Conservation (phyloP, 805 yeast genomes). For the Metschnikowia orientalis region DNA sequence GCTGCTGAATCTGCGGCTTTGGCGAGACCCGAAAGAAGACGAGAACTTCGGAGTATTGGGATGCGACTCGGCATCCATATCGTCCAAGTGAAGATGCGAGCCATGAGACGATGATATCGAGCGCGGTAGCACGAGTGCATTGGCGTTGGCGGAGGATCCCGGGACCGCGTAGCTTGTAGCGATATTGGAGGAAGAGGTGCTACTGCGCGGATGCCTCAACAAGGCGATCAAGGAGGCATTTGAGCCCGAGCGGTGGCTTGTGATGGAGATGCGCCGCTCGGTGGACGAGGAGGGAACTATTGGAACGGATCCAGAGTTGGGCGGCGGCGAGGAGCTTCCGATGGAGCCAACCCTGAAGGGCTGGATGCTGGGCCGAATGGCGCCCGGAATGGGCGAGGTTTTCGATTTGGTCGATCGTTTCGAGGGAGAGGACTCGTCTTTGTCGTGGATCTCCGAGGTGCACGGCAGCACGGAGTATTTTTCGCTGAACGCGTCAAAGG, state of each 20-base stretch:
- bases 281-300: constrained; percentile 23
- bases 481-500: constrained; percentile 13
- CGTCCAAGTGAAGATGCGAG: constrained; percentile 28
- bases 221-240: constrained; percentile 52
- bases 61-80: constrained; percentile 24
- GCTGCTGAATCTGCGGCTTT: constrained; percentile 45
- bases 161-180: constrained; percentile 17
- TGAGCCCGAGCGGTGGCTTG: constrained; percentile 46
- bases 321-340: constrained; percentile 39
- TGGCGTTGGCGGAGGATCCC: constrained; percentile 23
- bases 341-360: constrained; percentile 65
- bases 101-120: constrained; percentile 41
- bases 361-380: constrained; percentile 38
- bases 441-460: constrained; percentile 14
- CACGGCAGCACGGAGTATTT: constrained; percentile 17
- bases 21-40: constrained; percentile 69
- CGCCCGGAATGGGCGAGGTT: constrained; percentile 2
- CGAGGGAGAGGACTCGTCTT: constrained; percentile 6
- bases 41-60: constrained; percentile 56
- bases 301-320: constrained; percentile 16
- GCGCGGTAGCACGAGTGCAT: constrained; percentile 25
- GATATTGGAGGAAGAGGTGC: constrained; percentile 36
- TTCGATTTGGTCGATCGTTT: constrained; percentile 1
- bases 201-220: constrained; percentile 46
- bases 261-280: constrained; percentile 39